Evolutionary conservation across 2,329 filamentous ascomycete species (phyloP).

Genomic region (Plenodomus lindquistii): DNA sequence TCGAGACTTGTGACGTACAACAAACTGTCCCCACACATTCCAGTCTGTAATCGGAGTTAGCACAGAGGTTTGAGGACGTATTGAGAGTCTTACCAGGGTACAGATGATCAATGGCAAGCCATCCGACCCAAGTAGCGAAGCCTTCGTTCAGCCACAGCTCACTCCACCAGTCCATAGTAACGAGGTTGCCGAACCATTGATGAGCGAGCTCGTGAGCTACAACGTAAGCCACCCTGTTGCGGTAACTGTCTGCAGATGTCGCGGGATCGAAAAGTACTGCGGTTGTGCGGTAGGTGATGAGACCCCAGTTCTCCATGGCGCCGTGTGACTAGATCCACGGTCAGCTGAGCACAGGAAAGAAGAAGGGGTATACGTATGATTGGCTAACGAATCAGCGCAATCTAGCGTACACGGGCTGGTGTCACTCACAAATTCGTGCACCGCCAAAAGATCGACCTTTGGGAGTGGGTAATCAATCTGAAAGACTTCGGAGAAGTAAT

Average conservation of each 20-base stretch:
- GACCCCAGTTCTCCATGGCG: constrained; percentile 98
- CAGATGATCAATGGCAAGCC: constrained; percentile 86
- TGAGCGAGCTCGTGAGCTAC: constrained; percentile 97
- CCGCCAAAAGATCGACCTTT: constrained; percentile 94
- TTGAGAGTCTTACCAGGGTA: constrained; percentile 64
- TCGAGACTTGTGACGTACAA: constrained; percentile 64
- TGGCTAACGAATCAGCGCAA: constrained; percentile 40
- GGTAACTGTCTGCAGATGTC: constrained; percentile 85
- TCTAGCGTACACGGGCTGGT: constrained; percentile 1
- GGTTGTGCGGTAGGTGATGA: constrained; percentile 94
- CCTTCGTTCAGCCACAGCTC: constrained; percentile 91
- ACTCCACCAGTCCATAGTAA: constrained; percentile 97
- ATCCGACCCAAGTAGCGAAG: constrained; percentile 98
- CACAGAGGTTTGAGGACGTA: neutral
- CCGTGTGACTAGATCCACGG: constrained; percentile 62
- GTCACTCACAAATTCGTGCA: constrained; percentile 82
- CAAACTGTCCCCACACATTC: constrained; percentile 97
- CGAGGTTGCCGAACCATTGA: constrained; percentile 94
- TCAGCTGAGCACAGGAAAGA: constrained; percentile 42
- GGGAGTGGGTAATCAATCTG: constrained; percentile 84
- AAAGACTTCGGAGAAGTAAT: constrained; percentile 96
- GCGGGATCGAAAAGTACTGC: constrained; percentile 95
- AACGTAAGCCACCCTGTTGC: constrained; percentile 93
- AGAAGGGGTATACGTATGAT: constrained; percentile 45
- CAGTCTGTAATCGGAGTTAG: constrained; percentile 64